phyloP scores from a whole-genome alignment of 192 early-diverging fungal species.

The Kappamyces sp. region DNA sequence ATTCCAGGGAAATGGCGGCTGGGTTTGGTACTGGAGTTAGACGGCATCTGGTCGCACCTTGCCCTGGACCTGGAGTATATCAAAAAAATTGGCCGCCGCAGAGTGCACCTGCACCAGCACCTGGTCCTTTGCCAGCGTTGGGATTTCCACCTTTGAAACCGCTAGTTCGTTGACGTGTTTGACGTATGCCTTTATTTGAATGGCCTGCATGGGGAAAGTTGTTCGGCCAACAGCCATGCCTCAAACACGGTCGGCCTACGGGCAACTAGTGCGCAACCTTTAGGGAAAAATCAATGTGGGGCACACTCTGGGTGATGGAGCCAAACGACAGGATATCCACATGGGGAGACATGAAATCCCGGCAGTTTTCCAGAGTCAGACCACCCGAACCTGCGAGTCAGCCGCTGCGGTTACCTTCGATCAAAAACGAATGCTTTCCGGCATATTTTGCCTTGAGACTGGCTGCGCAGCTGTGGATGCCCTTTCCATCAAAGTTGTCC shows the following conservation, averaged over 20 bases:
- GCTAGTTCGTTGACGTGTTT: constrained; percentile 5
- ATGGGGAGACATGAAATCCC: constrained; percentile 67
- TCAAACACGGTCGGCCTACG: too few species aligned
- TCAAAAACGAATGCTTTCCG: constrained; percentile 54
- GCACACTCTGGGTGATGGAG: constrained; percentile 87
- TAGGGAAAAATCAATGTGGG: constrained; percentile 94
- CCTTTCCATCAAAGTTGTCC: constrained; percentile 82
- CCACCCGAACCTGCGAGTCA: constrained; percentile 67
- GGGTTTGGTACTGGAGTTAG: constrained; percentile 16
- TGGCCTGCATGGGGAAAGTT: constrained; percentile 2
- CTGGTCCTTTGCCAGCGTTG: background rate
- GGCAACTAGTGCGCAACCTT: constrained; percentile 59
- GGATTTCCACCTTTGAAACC: background rate
- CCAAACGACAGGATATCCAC: constrained; percentile 93
- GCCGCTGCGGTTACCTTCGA: constrained; percentile 52
- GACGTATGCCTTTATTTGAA: constrained; percentile 8
- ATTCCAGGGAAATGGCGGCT: constrained; percentile 29
- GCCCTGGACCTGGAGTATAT: constrained; percentile 17
- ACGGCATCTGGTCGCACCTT: background rate
- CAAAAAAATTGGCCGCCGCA: constrained; percentile 15
- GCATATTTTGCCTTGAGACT: constrained; percentile 74
- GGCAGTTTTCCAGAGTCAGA: constrained; percentile 81
- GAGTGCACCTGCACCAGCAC: constrained; percentile 6
- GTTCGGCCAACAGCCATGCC: too few species aligned
- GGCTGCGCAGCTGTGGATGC: constrained; percentile 57